A percentile compares a stretch with the other conserved stretches of the same genome.
These are phyloP conservation scores for Ascochyta viciae-villosae DNA, from an alignment of 2,329 filamentous ascomycete genomes.

Conservation along the genomic window DNA sequence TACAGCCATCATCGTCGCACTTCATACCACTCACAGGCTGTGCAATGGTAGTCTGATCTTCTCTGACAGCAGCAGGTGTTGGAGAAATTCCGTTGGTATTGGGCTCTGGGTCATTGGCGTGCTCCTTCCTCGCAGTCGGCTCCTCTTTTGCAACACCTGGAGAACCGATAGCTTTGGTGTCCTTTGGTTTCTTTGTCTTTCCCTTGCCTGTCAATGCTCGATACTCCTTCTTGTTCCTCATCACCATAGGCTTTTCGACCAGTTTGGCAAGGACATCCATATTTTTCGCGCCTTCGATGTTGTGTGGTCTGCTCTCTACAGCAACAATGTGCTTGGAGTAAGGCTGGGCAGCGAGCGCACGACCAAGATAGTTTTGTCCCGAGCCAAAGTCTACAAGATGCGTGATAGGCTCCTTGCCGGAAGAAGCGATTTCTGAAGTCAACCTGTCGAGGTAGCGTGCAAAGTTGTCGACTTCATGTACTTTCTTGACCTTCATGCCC, in stretches of 20 bases:
- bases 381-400: slow-evolving; percentile 97
- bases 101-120: not conserved
- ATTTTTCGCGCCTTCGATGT: slow-evolving; percentile 82
- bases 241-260: slow-evolving; percentile 73
- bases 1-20: slow-evolving; percentile 26
- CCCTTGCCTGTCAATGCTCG: slow-evolving; percentile 54
- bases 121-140: not conserved
- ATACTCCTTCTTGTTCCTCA: slow-evolving; percentile 84
- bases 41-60: not conserved
- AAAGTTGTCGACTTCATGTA: slow-evolving; percentile 91
- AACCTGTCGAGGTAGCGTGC: slow-evolving; percentile 82
- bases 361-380: slow-evolving; percentile 93
- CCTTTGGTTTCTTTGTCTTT: slow-evolving; percentile 49
- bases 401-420: slow-evolving; percentile 62
- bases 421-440: slow-evolving; percentile 57
- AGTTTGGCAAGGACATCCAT: slow-evolving; percentile 86
- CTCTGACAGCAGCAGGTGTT: not conserved
- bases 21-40: not conserved
- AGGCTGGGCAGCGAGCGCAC: slow-evolving; percentile 82
- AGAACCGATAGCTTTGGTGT: not conserved
- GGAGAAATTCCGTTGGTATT: not conserved
- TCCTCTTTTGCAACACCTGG: not conserved
- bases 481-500: slow-evolving; percentile 96
- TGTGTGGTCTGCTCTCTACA: slow-evolving; percentile 85
- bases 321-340: slow-evolving; percentile 89